These are phyloP conservation scores for Alternaria sp. DNA, from an alignment of 2,329 filamentous ascomycete genomes.

Conservation along the genomic window DNA sequence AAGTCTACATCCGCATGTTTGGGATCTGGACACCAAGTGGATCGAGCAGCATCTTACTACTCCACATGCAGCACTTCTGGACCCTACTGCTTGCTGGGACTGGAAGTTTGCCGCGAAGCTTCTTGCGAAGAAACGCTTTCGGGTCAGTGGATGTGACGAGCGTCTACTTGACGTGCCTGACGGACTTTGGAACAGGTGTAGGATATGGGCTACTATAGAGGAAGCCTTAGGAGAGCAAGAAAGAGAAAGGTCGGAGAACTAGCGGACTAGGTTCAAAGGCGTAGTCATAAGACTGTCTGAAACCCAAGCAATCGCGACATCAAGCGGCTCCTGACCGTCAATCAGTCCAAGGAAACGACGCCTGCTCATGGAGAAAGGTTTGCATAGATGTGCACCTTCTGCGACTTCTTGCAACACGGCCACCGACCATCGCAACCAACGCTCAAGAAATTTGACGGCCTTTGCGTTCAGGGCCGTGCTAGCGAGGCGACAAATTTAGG, in stretches of 20 bases:
- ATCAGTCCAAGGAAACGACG: neutral
- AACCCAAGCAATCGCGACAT: neutral
- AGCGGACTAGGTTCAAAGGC: neutral
- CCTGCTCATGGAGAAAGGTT: neutral
- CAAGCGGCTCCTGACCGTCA: neutral
- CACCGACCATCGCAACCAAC: neutral
- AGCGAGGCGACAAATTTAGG: constrained; percentile 26
- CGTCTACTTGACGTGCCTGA: constrained; percentile 18
- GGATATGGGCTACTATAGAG: constrained; percentile 34
- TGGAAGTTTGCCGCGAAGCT: constrained; percentile 26
- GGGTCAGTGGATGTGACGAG: constrained; percentile 12
- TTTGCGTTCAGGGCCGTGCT: constrained; percentile 1
- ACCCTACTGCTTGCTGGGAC: constrained; percentile 12
- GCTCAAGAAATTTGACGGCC: neutral
- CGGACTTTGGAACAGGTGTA: constrained; percentile 34
- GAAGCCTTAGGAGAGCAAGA: constrained; percentile 11
- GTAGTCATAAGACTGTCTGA: neutral
- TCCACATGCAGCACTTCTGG: neutral
- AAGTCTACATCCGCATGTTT: constrained; percentile 29
- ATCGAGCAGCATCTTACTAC: constrained; percentile 10
- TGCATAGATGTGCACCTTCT: neutral
- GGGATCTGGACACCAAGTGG: constrained; percentile 28
- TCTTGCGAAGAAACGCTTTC: constrained; percentile 21
- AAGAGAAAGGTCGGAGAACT: neutral
- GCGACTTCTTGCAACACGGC: neutral